phyloP scores from a whole-genome alignment of 108 stramenopile genomes.

The Cylindrotheca fusiformis region DNA sequence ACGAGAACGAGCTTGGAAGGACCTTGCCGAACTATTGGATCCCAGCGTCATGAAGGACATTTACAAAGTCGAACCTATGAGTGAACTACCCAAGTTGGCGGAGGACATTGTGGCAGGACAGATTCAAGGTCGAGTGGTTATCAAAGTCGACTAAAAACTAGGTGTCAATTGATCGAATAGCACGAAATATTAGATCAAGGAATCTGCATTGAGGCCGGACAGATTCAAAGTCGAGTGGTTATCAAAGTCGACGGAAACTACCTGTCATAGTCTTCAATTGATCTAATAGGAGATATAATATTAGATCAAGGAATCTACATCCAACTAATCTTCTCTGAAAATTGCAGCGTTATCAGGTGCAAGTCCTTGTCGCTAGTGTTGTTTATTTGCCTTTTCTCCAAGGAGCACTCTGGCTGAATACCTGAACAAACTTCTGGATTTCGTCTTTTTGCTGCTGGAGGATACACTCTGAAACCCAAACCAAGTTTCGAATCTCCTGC shows the following conservation, averaged over 20 bases:
- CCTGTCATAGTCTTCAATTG: no score
- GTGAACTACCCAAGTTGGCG: not conserved
- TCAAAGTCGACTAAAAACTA: not conserved
- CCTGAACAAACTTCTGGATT: conserved; percentile 96
- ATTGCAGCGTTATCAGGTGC: no score
- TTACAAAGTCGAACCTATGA: not conserved
- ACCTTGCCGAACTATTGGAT: conserved; percentile 12
- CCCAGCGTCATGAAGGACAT: not conserved
- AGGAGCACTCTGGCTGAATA: conserved; percentile 89
- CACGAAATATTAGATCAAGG: no score
- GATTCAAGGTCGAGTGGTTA: not conserved
- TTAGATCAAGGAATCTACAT: no score
- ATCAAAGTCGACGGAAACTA: not conserved
- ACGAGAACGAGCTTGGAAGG: conserved; percentile 23
- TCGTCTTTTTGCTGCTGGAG: conserved; percentile 98
- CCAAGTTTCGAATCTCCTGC: conserved; percentile 99
- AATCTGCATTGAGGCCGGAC: not conserved
- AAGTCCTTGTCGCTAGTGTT: conserved; percentile 27
- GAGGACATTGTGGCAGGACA: not conserved
- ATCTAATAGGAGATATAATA: no score
- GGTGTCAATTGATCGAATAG: no score
- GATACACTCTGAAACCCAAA: conserved; percentile 99
- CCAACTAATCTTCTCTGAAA: no score
- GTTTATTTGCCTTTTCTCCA: conserved; percentile 71
- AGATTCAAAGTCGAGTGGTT: not conserved